Percentiles rank a stretch among this genome's conserved stretches.
Evolutionary conservation across 768 basidiomycete species (phyloP).

Genomic region (Lentinus tigrinus): DNA sequence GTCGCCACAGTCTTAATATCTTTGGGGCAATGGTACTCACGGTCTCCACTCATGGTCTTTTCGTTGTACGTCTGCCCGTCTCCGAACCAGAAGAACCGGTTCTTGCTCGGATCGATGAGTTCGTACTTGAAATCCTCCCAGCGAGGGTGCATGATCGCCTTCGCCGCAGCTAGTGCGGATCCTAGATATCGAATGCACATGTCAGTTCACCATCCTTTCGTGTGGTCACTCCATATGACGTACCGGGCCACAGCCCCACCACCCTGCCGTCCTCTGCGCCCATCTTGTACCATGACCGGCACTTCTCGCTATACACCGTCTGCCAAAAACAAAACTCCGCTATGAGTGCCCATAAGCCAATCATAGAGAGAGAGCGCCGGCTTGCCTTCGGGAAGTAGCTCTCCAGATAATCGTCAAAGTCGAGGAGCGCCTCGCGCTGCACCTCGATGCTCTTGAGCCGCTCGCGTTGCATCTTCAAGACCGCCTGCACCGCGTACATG

Average conservation of each 20-base stretch:
- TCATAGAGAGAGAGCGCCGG: too few species aligned
- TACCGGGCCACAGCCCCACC: constrained; percentile 60
- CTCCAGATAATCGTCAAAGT: constrained; percentile 62
- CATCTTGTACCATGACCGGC: constrained; percentile 61
- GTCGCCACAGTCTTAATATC: too few species aligned
- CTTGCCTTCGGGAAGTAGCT: constrained; percentile 46
- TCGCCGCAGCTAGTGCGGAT: constrained; percentile 27
- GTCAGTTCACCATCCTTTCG: constrained; percentile 40
- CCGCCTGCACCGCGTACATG: constrained; percentile 53
- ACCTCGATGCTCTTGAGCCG: constrained; percentile 60
- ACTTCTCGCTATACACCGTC: constrained; percentile 59
- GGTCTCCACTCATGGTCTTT: constrained; percentile 35
- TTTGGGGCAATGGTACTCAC: background rate
- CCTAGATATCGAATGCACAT: constrained; percentile 33
- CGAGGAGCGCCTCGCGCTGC: constrained; percentile 56
- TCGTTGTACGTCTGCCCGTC: constrained; percentile 56
- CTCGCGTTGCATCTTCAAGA: constrained; percentile 63
- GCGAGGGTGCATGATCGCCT: constrained; percentile 47
- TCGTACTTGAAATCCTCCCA: constrained; percentile 65
- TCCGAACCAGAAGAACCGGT: constrained; percentile 58
- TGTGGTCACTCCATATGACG: background rate
- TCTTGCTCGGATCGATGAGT: constrained; percentile 39
- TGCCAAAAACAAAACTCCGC: constrained; percentile 39
- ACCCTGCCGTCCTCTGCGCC: constrained; percentile 56
- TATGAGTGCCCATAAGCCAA: too few species aligned